Base-by-base conservation (phyloP, 306 rosid genomes). In the Sindora glabra region DNA sequence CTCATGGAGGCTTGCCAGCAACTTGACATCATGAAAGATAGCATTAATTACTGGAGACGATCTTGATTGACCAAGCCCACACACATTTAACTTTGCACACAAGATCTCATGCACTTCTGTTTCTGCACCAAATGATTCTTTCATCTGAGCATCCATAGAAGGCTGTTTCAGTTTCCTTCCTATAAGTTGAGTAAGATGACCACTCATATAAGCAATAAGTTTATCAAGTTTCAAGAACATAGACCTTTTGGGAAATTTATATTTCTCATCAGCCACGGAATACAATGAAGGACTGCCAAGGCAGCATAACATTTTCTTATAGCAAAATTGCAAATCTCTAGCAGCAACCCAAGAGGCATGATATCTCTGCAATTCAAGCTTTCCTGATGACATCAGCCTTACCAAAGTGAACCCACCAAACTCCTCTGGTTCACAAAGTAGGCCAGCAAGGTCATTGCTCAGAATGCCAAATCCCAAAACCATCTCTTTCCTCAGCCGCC, bases 401-500 rank as follows among this genome's bases (percentile, higher is more conserved):
- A 84, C 32, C 64, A 84, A 13, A 2, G 89, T 79, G 75, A 84
- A 84, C 14, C 92, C 89, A 16, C 87, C 96, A 64, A 74, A 68
- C 48, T 75, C 76, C 65, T 82, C 63, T 5, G 79, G 78, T 48
- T 71, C 83, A 50, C 59, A 36, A 30, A 82, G 76, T 73, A 64
- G 58, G 18, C 74, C 53, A 38, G 87, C 78, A 16, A 79, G 48
- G 57, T 65, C 81, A 24, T 59, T 64, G 58, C 58, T 73, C 47
- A 84, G 22, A 65, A 84, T 73, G 51, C 83, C 82, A 14, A 87
- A 79, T 18, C 92, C 95, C 78, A 84, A 36, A 48, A 81, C 82
- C 26, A 79, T 70, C 60, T 87, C 92, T 67, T 78, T 88, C 82
- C 80, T 82, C 32, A 80, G 85, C 61, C 84, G 89, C 94, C 83